phyloP scores from a whole-genome alignment of 208 protist genomes.

The Leishmania mexicana region DNA sequence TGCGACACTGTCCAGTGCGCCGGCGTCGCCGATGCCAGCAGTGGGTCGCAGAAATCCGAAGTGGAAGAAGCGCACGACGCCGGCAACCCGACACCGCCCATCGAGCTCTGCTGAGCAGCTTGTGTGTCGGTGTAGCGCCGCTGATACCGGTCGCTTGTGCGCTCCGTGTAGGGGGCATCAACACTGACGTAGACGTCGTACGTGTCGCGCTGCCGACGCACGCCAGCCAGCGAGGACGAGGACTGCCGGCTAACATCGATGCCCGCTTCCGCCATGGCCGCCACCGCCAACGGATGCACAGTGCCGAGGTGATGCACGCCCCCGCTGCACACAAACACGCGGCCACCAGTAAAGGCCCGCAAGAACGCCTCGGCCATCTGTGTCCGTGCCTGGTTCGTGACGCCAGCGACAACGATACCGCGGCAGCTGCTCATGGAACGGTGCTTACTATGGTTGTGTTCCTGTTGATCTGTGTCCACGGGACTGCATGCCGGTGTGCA shows the following conservation, averaged over 20 bases:
- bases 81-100: background rate
- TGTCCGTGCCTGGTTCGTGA: slow-evolving; percentile 77
- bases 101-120: background rate
- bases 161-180: slow-evolving; percentile 55
- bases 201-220: slow-evolving; percentile 61
- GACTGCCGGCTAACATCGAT: slow-evolving; percentile 56
- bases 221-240: slow-evolving; percentile 58
- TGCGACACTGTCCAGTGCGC: slow-evolving; percentile 72
- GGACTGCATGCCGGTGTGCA: background rate
- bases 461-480: background rate
- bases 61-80: slow-evolving; percentile 3
- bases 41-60: slow-evolving; percentile 18
- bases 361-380: slow-evolving; percentile 88
- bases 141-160: slow-evolving; percentile 49
- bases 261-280: slow-evolving; percentile 55
- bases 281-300: slow-evolving; percentile 70
- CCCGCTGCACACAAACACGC: slow-evolving; percentile 79
- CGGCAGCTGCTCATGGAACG: slow-evolving; percentile 62
- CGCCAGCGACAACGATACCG: slow-evolving; percentile 75
- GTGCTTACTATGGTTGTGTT: background rate
- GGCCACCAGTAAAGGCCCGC: slow-evolving; percentile 46
- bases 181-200: slow-evolving; percentile 89
- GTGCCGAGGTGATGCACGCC: slow-evolving; percentile 51
- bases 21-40: slow-evolving; percentile 65
- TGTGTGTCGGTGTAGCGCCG: slow-evolving; percentile 1